Evolutionary conservation across 495 filamentous ascomycete species (phyloP).

Genomic region (Staphylotrichum tortipilum): DNA sequence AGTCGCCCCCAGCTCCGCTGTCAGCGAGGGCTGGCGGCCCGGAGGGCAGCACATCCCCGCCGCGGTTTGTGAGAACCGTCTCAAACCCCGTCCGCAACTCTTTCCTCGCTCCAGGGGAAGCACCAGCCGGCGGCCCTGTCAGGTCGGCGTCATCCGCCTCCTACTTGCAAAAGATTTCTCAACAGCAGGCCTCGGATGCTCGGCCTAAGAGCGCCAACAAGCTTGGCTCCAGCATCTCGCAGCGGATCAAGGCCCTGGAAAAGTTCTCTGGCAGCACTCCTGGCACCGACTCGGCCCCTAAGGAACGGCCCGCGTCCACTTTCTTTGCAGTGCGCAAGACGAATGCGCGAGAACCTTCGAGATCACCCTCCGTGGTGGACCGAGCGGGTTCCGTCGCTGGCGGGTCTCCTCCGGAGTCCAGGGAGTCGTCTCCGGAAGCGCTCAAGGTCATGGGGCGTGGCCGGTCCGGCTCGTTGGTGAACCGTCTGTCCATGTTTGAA

Average conservation of each 20-base stretch:
- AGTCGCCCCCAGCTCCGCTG: constrained; percentile 67
- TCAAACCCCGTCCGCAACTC: constrained; percentile 42
- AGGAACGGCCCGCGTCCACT: constrained; percentile 31
- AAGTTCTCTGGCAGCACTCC: constrained; percentile 48
- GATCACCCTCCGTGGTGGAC: constrained; percentile 40
- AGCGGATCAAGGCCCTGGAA: constrained; percentile 80
- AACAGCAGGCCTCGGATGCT: constrained; percentile 34
- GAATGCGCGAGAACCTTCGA: constrained; percentile 32
- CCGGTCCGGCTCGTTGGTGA: constrained; percentile 38
- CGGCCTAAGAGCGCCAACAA: constrained; percentile 69
- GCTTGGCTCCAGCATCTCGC: constrained; percentile 79
- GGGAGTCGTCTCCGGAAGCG: constrained; percentile 37
- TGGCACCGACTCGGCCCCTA: constrained; percentile 17
- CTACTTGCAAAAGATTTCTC: constrained; percentile 40
- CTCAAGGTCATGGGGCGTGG: constrained; percentile 19
- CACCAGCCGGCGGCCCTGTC: constrained; percentile 26
- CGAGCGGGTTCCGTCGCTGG: constrained; percentile 31
- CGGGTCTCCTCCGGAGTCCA: constrained; percentile 32
- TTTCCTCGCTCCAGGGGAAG: constrained; percentile 32
- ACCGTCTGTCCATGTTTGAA: constrained; percentile 40
- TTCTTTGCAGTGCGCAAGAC: constrained; percentile 48
- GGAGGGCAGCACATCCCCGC: constrained; percentile 18
- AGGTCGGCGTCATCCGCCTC: constrained; percentile 42
- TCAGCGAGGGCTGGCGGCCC: constrained; percentile 38
- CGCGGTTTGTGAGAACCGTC: constrained; percentile 30